These are phyloP conservation scores for Fusarium marasasianum DNA, from an alignment of 2,329 filamentous ascomycete genomes.

Conservation along the genomic window DNA sequence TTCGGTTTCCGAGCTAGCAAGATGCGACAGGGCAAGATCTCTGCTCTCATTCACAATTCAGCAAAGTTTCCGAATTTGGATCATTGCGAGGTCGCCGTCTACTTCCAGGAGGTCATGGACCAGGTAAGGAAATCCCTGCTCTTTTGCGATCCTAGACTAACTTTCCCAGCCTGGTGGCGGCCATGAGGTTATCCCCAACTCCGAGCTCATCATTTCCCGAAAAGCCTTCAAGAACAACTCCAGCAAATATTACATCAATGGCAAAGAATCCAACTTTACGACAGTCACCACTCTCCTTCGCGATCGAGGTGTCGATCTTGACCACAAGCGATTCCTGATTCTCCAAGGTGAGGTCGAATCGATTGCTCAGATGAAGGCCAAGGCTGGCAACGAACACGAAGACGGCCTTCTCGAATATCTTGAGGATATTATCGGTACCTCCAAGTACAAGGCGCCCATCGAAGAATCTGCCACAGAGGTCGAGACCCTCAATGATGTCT, in stretches of 20 bases:
- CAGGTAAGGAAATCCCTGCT: conserved; percentile 57
- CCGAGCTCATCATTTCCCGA: conserved; percentile 86
- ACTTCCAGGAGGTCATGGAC: conserved; percentile 96
- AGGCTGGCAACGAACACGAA: conserved; percentile 93
- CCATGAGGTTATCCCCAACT: conserved; percentile 81
- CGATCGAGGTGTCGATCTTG: conserved; percentile 90
- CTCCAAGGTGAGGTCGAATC: conserved; percentile 98
- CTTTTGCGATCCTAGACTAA: conserved; percentile 39
- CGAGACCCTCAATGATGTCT: conserved; percentile 92
- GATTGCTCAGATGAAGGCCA: conserved; percentile 99
- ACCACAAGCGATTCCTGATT: conserved; percentile 98
- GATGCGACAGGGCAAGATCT: conserved; percentile 99
- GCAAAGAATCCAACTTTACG: conserved; percentile 89
- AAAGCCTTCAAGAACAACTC: conserved; percentile 97
- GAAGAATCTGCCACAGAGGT: conserved; percentile 92
- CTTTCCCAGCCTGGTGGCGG: conserved; percentile 70
- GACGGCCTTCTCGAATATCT: conserved; percentile 96
- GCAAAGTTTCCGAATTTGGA: conserved; percentile 86
- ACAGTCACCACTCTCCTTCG: conserved; percentile 87
- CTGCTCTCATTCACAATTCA: conserved; percentile 96
- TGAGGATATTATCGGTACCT: conserved; percentile 98
- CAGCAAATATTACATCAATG: conserved; percentile 98
- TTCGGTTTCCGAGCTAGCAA: conserved; percentile 99
- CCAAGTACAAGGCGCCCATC: conserved; percentile 97
- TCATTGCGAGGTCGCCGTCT: conserved; percentile 93